phyloP scores from a whole-genome alignment of 106 monocot species.

The Platanthera zijinensis region DNA sequence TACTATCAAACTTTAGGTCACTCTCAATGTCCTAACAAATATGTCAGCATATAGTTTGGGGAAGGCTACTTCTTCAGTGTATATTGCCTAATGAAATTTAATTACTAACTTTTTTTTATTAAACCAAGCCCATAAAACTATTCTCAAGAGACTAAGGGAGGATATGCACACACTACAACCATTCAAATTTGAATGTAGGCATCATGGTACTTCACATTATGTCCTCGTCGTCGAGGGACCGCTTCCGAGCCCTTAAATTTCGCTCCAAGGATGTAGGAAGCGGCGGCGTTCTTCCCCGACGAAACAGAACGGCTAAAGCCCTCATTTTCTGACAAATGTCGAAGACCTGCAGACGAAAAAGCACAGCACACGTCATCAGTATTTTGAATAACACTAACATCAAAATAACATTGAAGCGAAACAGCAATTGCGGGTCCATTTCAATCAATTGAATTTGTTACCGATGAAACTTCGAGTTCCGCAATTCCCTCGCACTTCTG shows the following conservation, averaged over 20 bases:
- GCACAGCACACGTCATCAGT: neutral
- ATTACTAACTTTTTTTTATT: neutral
- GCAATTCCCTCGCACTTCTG: slow-evolving; percentile 95
- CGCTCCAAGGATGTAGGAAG: slow-evolving; percentile 82
- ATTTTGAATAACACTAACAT: too few relatives aligned
- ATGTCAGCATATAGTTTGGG: too few relatives aligned
- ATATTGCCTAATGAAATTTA: too few relatives aligned
- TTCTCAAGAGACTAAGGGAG: neutral
- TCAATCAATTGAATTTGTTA: slow-evolving; percentile 18
- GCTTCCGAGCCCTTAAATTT: slow-evolving; percentile 71
- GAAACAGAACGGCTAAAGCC: slow-evolving; percentile 88
- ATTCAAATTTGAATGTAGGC: neutral
- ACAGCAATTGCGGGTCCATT: too few relatives aligned
- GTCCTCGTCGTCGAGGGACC: slow-evolving; percentile 81
- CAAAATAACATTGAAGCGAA: too few relatives aligned
- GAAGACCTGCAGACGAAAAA: slow-evolving; percentile 50
- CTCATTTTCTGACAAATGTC: slow-evolving; percentile 82
- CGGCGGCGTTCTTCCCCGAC: slow-evolving; percentile 73
- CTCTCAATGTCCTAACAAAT: too few relatives aligned
- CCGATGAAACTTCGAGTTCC: slow-evolving; percentile 88
- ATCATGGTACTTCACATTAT: slow-evolving; percentile 6
- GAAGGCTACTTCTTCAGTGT: too few relatives aligned
- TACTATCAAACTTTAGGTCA: too few relatives aligned
- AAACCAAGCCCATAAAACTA: neutral
- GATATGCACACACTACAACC: neutral